Evolutionary conservation across 129 eudicot genomes (phyloP), one percentile per base, ranked within the genome.

Genomic region (Cynara cardunculus): DNA sequence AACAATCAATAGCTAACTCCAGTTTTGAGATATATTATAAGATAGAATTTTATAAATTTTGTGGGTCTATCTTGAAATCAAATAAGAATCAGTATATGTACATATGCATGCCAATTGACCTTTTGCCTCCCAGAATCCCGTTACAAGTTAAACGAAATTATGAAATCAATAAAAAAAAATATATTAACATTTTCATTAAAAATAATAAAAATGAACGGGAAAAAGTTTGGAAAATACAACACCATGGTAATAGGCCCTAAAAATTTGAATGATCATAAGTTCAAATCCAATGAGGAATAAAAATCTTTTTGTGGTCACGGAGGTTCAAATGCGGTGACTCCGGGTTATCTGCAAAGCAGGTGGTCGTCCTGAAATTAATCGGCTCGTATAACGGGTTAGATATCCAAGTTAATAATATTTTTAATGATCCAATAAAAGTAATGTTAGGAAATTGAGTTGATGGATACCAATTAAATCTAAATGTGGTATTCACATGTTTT

Each of bases 381-480:
- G n/a, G n/a, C n/a, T n/a, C n/a, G n/a, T n/a, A n/a, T n/a, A n/a
- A n/a, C n/a, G n/a, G n/a, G n/a, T n/a, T n/a, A n/a, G n/a, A n/a
- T n/a, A n/a, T n/a, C n/a, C n/a, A n/a, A n/a, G n/a, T n/a, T n/a
- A n/a, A n/a, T n/a, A n/a, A n/a, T n/a, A n/a, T n/a, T n/a, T n/a
- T n/a, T n/a, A 5, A 32, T 66, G 80, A 72, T 74, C 71, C 30
- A 39, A 2, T 12, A 65, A 39, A 8, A 62, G 74, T 16, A 18
- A 41, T 39, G 66, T 30, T 44, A 16, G 74, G 30, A 73, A 74
- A 3, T 74, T 35, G 71, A 65, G 69, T 81, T 39, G 85, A 82
- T 75, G n/a, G 81, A 75, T 82, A 28, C 85, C 85, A 75, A 69
- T 46, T 46, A 65, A 18, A 13, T 41, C 80, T 49, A 74, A 27